Conservation (phyloP, 108 stramenopile species). For the Cyclotella atomus region DNA sequence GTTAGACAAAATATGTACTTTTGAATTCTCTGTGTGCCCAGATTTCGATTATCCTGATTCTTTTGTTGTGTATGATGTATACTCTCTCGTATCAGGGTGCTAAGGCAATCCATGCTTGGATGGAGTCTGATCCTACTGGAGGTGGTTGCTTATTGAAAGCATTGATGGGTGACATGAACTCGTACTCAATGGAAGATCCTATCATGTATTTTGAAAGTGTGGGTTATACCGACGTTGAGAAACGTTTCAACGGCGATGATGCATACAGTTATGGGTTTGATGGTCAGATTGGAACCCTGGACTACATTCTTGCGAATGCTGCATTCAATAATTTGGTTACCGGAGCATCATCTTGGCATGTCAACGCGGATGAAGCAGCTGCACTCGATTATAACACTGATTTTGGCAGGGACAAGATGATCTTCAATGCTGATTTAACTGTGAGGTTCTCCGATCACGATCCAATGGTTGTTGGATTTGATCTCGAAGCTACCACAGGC, state of each 20-base stretch:
- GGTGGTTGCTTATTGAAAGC: not conserved
- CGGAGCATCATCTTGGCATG: constrained; percentile 41
- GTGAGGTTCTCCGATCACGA: constrained; percentile 47
- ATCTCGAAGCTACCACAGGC: not conserved
- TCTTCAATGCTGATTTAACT: constrained; percentile 31
- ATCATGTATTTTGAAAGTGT: constrained; percentile 20
- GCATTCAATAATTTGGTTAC: constrained; percentile 4
- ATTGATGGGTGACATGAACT: constrained; percentile 50
- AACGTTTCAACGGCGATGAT: not conserved
- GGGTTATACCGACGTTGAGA: constrained; percentile 34
- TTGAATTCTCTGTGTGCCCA: constrained; percentile 1
- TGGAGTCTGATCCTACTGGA: constrained; percentile 39
- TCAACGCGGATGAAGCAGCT: constrained; percentile 44
- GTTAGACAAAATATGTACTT: not conserved
- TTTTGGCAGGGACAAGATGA: constrained; percentile 13
- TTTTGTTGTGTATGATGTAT: not conserved
- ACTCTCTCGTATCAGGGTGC: constrained; percentile 10
- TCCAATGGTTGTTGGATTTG: constrained; percentile 30
- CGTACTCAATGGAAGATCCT: constrained; percentile 46
- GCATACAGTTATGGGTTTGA: constrained; percentile 47
- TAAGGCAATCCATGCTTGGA: constrained; percentile 28
- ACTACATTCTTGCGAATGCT: constrained; percentile 34
- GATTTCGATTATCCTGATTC: not conserved
- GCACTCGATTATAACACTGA: constrained; percentile 50
- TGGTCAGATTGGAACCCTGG: constrained; percentile 49